These are phyloP conservation scores for Potentilla sterilis DNA, from an alignment of 306 rosid genomes.

Conservation along the genomic window DNA sequence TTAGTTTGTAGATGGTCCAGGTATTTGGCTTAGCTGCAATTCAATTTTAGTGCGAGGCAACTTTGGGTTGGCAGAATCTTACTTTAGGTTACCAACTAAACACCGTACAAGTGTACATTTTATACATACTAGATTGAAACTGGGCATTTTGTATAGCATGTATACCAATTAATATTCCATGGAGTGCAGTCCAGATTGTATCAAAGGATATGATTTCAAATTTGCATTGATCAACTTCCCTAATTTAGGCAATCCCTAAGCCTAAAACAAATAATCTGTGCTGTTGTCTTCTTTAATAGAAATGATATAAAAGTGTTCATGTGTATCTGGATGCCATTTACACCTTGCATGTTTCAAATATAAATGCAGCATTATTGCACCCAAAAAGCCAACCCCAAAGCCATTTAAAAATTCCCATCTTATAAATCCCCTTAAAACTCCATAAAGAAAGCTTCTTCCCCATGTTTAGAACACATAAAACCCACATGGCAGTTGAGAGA, in stretches of 20 bases:
- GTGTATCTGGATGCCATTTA: slow-evolving; percentile 36
- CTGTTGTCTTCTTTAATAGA: slow-evolving; percentile 21
- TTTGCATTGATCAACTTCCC: background rate
- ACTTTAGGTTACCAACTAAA: background rate
- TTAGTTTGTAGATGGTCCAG: background rate
- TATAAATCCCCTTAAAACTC: slow-evolving; percentile 17
- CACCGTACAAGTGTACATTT: background rate
- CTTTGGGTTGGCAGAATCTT: background rate
- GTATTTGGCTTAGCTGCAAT: background rate
- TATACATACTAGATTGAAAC: background rate
- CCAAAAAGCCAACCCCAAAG: slow-evolving; percentile 36
- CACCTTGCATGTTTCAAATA: slow-evolving; percentile 41
- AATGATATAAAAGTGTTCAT: slow-evolving; percentile 34
- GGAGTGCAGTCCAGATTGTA: background rate
- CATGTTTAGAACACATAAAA: slow-evolving; percentile 31
- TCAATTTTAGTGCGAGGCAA: background rate
- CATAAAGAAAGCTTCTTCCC: slow-evolving; percentile 43
- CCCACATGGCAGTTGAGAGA: slow-evolving; percentile 37
- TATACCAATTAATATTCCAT: background rate
- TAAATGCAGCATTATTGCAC: slow-evolving; percentile 46
- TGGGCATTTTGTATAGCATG: background rate
- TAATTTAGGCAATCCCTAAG: background rate
- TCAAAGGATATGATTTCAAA: background rate
- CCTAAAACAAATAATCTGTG: background rate
- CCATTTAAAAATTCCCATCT: slow-evolving; percentile 24